Conservation (phyloP, 176 grass and related monocot species). For the bread wheat (Triticum aestivum) region IWGSC_CS_RefSeq_v2.1 NC_057795.1:259088397-259088896, state of each 20-base stretch:
- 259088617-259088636: conserved; percentile 62
- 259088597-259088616: conserved; percentile 94
- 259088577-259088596: conserved; percentile 83
- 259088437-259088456: conserved; percentile 72
- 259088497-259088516: conserved; percentile 79
- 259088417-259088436: conserved; percentile 92
- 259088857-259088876: too few species aligned
- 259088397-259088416: conserved; percentile 74
- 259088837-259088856: too few species aligned
- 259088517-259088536: conserved; percentile 86
- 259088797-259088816: conserved; percentile 46
- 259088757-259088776: conserved; percentile 56
- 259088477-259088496: conserved; percentile 50
- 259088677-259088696: conserved; percentile 76
- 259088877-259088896: too few species aligned
- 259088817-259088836: not conserved
- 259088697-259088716: conserved; percentile 29
- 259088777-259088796: conserved; percentile 42
- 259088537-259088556: conserved; percentile 89
- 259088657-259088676: conserved; percentile 66
- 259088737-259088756: conserved; percentile 52
- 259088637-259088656: conserved; percentile 67
- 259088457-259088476: conserved; percentile 67
- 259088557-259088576: conserved; percentile 87
- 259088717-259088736: conserved; percentile 28